Evolutionary conservation across 805 yeast genomes (phyloP).

Genomic region (Starmerella vaccinii): DNA sequence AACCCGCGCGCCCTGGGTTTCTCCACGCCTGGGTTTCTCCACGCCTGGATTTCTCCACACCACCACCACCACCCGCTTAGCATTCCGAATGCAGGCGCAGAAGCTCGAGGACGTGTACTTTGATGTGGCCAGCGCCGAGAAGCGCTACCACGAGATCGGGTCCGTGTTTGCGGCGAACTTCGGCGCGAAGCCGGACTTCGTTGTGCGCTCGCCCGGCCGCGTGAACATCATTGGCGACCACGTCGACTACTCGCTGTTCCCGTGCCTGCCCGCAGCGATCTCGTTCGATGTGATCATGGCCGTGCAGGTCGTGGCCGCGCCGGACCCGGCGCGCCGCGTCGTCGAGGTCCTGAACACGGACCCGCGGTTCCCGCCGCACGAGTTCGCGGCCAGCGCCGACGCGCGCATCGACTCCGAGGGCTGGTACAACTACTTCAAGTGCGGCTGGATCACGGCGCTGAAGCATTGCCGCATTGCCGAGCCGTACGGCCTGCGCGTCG

Average conservation of each 20-base stretch:
- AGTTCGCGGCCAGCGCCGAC: slow-evolving; percentile 18
- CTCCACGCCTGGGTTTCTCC: too few species aligned
- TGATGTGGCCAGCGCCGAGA: slow-evolving; percentile 8
- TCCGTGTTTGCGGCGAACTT: background rate
- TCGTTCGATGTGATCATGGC: slow-evolving; percentile 52
- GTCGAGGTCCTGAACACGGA: slow-evolving; percentile 34
- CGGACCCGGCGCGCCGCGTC: slow-evolving; percentile 10
- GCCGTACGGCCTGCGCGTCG: slow-evolving; percentile 40
- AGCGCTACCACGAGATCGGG: slow-evolving; percentile 9
- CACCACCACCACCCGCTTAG: too few species aligned
- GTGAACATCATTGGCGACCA: slow-evolving; percentile 70
- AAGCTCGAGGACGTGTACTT: slow-evolving; percentile 13
- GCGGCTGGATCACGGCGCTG: slow-evolving; percentile 53
- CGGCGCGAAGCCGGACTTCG: slow-evolving; percentile 31
- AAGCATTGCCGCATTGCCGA: slow-evolving; percentile 32
- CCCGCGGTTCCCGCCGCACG: slow-evolving; percentile 23
- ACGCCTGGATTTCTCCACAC: too few species aligned
- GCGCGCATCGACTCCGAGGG: slow-evolving; percentile 42
- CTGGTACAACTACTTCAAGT: slow-evolving; percentile 63
- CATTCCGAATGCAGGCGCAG: slow-evolving; percentile 2
- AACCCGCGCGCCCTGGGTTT: too few species aligned
- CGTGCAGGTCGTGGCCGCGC: slow-evolving; percentile 21
- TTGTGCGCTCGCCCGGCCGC: slow-evolving; percentile 63
- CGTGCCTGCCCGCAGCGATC: slow-evolving; percentile 66
- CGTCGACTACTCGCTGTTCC: slow-evolving; percentile 56